Base-by-base conservation (phyloP, 2,329 filamentous ascomycete species). In the Colletotrichum camelliae region DNA sequence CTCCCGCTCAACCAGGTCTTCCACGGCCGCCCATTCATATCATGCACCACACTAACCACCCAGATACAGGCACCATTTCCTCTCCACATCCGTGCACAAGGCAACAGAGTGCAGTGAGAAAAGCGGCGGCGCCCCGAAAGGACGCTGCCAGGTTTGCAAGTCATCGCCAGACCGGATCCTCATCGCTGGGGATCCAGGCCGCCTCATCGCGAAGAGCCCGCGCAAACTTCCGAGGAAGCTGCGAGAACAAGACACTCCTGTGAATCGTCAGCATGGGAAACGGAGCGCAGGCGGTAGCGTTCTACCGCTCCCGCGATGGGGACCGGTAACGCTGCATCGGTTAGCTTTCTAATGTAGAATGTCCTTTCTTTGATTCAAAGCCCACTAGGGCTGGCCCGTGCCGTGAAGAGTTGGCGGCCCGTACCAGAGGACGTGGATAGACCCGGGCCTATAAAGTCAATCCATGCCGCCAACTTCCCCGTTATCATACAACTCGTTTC, bases 91-190 rank as follows among this genome's bases (percentile, higher is more conserved):
- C 84, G 81, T 83, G 82, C 88, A 72, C 83, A 75, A 85, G 86
- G 88, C 86, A 83, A 16, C 80, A 81, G 83, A 79, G 78, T 84
- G 86, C 84, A 89, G 88, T 88, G 89, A 90, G 89, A 88, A 89
- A 89, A 89, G 83, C 80, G 79, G 78, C 77, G 79, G 80, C 77
- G 77, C 79, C 80, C 79, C 75, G 71, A 77, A 21, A 60, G 75
- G 65, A 37, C 65, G 68, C 77, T 71, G 71, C 67, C 67, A 74
- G 27, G 58, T 68, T 52, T 77, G 79, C 78, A 74, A 79, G 57
- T 74, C 75, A 67, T 77, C 64, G 39, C 52, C 60, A 21, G 27
- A 29, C 15, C 29, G 43, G 29, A 31, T 33, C 29, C 15, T 16
- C 67, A 12, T 64, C 21, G 24, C 29, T 33, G n/a, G 58, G 48